These are phyloP conservation scores for Eleusine indica DNA, from an alignment of 176 grass and related monocot species.

Conservation along the genomic window DNA sequence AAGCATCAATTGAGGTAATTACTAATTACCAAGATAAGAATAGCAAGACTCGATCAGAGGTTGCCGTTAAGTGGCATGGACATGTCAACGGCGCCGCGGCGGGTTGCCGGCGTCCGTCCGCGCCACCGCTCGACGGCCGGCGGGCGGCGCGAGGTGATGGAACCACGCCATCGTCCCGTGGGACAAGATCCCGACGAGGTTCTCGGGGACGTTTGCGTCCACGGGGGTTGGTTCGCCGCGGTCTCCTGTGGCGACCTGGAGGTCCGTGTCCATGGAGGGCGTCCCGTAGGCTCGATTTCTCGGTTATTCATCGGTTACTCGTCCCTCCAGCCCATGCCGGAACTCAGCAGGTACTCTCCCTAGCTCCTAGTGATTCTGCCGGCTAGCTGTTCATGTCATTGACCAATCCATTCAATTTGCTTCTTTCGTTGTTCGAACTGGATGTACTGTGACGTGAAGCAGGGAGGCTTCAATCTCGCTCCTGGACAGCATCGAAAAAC, in stretches of 20 bases:
- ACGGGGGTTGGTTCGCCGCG: neutral
- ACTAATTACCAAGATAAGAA: no score
- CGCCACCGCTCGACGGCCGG: no score
- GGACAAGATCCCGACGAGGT: neutral
- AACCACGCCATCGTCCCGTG: no score
- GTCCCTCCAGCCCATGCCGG: neutral
- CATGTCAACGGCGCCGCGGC: neutral
- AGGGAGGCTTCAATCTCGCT: neutral
- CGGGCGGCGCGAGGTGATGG: no score
- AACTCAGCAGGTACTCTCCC: neutral
- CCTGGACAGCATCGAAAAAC: neutral
- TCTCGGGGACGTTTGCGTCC: neutral
- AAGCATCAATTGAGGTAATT: no score
- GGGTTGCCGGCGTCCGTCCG: neutral
- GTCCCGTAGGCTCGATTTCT: neutral
- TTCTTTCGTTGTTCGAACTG: no score
- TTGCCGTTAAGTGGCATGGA: neutral
- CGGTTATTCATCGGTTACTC: neutral
- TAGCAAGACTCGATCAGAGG: no score
- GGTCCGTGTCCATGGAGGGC: constrained; percentile 2
- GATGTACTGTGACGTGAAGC: neutral
- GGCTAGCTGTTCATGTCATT: no score
- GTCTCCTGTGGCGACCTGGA: neutral
- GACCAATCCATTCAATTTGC: no score
- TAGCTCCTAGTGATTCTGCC: no score